Evolutionary conservation across 192 early-diverging fungal species (phyloP).

Genomic region (Polychytrium aggregatum): DNA sequence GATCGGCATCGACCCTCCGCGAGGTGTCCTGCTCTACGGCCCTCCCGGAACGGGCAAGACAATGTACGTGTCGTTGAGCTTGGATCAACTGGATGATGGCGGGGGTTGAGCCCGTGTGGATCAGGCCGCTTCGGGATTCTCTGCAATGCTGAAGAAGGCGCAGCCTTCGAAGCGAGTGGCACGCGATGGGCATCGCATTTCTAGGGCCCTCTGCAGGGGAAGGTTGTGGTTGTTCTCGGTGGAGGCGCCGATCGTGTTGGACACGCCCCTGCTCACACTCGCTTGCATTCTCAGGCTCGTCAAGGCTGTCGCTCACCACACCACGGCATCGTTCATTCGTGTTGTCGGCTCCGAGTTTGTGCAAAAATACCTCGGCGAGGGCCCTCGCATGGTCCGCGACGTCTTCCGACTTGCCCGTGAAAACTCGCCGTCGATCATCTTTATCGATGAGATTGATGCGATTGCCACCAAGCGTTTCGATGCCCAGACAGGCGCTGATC

Average conservation of each 20-base stretch:
- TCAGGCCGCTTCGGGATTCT: too few relatives aligned
- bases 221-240: too few relatives aligned
- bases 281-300: too few relatives aligned
- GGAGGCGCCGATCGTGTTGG: too few relatives aligned
- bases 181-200: too few relatives aligned
- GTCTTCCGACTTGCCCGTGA: constrained; percentile 93
- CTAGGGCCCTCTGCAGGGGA: too few relatives aligned
- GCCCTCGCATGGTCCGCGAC: constrained; percentile 95
- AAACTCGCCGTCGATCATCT: constrained; percentile 95
- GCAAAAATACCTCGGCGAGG: constrained; percentile 98
- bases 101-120: too few relatives aligned
- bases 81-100: too few relatives aligned
- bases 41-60: constrained; percentile 96
- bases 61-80: too few relatives aligned
- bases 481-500: constrained; percentile 95
- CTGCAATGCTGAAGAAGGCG: too few relatives aligned
- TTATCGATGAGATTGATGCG: constrained; percentile 98
- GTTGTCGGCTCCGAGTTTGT: constrained; percentile 98
- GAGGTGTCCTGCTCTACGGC: constrained; percentile 97
- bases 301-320: constrained; percentile 98
- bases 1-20: constrained; percentile 98
- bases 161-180: too few relatives aligned
- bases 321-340: constrained; percentile 90
- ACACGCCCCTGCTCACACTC: too few relatives aligned
- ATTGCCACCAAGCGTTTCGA: constrained; percentile 98